Evolutionary conservation across 495 filamentous ascomycete genomes (phyloP), one percentile per base, ranked within the genome.

Genomic region (Astrothelium subdiscretum): DNA sequence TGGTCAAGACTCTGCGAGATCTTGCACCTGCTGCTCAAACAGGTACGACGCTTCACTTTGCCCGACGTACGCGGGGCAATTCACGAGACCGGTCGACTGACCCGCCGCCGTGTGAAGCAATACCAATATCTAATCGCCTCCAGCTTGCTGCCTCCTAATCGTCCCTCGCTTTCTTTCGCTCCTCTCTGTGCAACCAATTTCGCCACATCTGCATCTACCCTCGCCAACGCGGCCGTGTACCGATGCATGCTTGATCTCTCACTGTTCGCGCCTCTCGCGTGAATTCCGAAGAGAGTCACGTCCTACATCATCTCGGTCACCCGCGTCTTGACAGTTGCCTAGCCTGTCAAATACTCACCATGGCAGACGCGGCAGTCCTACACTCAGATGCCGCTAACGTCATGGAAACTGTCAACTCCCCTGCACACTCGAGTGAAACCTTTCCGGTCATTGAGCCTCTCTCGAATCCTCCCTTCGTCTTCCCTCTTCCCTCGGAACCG

Each of bases 401-500:
- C 48, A 54, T 54, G 48, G 48, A 54, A 29, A 15, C n/a, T 15
- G 15, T 29, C 48, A 54, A 8, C 20, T 54, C 48, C 20, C 11
- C 48, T 4, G 6, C 48, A 11, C 22, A 26, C 1, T 24, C 48
- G 15, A 54, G 22, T 20, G 5, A 20, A 15, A 11, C 48, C 11
- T 54, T 54, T 10, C 48, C 26, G 0, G 27, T 58, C 1, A 32
- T 71, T 44, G 71, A 73, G 61, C 65, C 69, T 27, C 35, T 73
- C 27, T 66, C 71, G 20, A 73, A 73, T 60, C 71, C 71, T 31
- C 67, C 69, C 20, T 73, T 73, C 62, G 63, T 64, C 52, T 73
- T 73, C 43, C 71, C 71, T 26, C 18, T 20, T n/a, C 20, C 35
- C 11, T 27, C 32, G 22, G 29, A 61, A 26, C n/a, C 42, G n/a